Percentiles rank a stretch among this genome's conserved stretches.
Conservation (phyloP, 2,329 filamentous ascomycete species). For the Colletotrichum sp. region DNA sequence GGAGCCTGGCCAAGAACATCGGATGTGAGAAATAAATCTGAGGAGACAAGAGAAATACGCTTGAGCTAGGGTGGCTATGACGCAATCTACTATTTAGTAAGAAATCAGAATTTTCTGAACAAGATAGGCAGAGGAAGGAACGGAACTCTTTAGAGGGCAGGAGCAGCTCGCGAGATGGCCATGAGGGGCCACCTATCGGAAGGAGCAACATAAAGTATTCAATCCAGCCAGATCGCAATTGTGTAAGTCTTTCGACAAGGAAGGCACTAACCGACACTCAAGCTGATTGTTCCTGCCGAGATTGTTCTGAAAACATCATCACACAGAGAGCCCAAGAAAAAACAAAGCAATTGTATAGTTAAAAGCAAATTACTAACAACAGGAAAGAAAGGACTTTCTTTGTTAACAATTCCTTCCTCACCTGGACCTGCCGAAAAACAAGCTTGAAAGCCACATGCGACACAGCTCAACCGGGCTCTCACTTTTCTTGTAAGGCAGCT, state of each 20-base stretch:
- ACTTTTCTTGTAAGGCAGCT: not conserved
- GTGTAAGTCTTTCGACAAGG: not conserved
- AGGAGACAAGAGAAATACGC: accelerated
- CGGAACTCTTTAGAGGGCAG: not conserved
- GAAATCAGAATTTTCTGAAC: not conserved
- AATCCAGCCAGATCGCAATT: not conserved
- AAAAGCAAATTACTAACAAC: not conserved
- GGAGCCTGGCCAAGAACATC: not conserved
- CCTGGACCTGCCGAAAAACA: not conserved
- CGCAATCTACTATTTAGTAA: not conserved
- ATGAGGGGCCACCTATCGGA: not conserved
- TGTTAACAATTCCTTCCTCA: not conserved
- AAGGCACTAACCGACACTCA: not conserved
- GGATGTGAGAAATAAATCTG: not conserved
- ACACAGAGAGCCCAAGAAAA: not conserved
- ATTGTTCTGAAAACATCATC: not conserved
- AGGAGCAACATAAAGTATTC: not conserved
- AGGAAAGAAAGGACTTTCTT: not conserved
- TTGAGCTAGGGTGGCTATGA: not conserved
- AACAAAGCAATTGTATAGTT: not conserved
- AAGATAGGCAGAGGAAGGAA: not conserved
- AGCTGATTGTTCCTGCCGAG: not conserved
- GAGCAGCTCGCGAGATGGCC: not conserved
- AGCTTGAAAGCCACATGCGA: not conserved
- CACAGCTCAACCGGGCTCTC: too few species aligned